A percentile compares a stretch with the other conserved stretches of the same genome.
These are phyloP conservation scores for Ogataea wickerhamii DNA, from an alignment of 805 yeast species.

Conservation along the genomic window DNA sequence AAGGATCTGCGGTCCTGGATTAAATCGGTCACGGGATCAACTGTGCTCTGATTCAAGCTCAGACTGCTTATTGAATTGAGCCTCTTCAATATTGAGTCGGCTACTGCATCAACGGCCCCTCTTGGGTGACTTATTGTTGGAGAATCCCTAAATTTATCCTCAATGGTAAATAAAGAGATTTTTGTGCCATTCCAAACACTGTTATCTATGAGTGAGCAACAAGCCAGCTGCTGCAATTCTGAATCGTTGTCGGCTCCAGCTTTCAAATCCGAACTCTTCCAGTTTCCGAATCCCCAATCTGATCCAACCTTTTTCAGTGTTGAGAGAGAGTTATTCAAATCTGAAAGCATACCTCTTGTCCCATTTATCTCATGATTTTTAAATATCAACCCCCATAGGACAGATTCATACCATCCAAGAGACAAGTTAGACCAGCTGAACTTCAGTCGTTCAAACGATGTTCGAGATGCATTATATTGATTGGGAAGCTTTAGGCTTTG, in stretches of 20 bases:
- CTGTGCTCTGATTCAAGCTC: background rate
- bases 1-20: conserved; percentile 26
- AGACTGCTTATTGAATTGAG: conserved; percentile 37
- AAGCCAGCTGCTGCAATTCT: conserved; percentile 8
- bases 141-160: conserved; percentile 12
- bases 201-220: conserved; percentile 15
- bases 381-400: conserved; percentile 60
- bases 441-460: conserved; percentile 43
- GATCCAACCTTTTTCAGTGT: conserved; percentile 34
- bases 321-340: conserved; percentile 32
- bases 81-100: conserved; percentile 46
- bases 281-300: conserved; percentile 33
- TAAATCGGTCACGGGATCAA: background rate
- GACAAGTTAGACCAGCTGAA: conserved; percentile 63
- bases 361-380: conserved; percentile 35
- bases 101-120: conserved; percentile 46
- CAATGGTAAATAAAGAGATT: conserved; percentile 41
- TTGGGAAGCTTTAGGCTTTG: conserved; percentile 16
- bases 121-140: conserved; percentile 34
- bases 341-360: conserved; percentile 29
- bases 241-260: conserved; percentile 1
- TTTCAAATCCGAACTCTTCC: conserved; percentile 7
- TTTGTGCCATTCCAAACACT: conserved; percentile 46
- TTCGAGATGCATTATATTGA: conserved; percentile 40
- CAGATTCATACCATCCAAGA: conserved; percentile 72